phyloP scores from a whole-genome alignment of 2,329 filamentous ascomycete genomes.

The Verticillium klebahnii region DNA sequence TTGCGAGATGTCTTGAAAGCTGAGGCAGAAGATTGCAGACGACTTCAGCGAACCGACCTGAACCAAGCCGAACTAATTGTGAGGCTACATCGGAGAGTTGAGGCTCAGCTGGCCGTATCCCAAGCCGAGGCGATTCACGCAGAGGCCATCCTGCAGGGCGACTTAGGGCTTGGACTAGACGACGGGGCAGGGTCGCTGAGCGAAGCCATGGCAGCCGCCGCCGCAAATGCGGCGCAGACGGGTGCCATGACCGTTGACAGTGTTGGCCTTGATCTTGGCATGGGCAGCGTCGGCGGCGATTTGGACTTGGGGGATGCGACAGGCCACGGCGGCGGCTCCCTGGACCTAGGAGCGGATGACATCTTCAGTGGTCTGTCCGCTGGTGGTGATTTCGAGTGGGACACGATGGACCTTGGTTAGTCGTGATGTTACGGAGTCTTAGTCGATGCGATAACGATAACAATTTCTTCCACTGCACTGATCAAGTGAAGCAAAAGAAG shows the following conservation, averaged over 20 bases:
- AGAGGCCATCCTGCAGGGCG: slow-evolving; percentile 36
- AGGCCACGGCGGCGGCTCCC: slow-evolving; percentile 30
- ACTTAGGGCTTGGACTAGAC: slow-evolving; percentile 35
- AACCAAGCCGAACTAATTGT: slow-evolving; percentile 57
- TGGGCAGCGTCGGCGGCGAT: slow-evolving; percentile 33
- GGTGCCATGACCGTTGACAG: slow-evolving; percentile 36
- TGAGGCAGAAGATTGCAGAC: slow-evolving; percentile 53
- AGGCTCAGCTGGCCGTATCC: slow-evolving; percentile 53
- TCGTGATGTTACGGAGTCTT: background rate
- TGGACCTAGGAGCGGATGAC: slow-evolving; percentile 30
- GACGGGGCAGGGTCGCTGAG: slow-evolving; percentile 25
- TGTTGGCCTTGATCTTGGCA: slow-evolving; percentile 41
- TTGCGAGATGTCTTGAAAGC: slow-evolving; percentile 56
- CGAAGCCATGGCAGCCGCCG: slow-evolving; percentile 38
- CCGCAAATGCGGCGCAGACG: slow-evolving; percentile 25
- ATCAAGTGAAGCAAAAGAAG: background rate
- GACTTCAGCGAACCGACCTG: slow-evolving; percentile 51
- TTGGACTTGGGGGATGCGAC: slow-evolving; percentile 31
- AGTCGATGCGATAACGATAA: background rate
- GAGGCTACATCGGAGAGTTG: slow-evolving; percentile 58
- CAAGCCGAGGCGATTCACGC: slow-evolving; percentile 27
- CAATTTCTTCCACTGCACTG: background rate
- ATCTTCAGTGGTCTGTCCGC: slow-evolving; percentile 33
- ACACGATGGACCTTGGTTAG: slow-evolving; percentile 27
- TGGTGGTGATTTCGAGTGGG: slow-evolving; percentile 40